Conservation (phyloP, 192 early-diverging fungal genomes). For the Coemansia sp. region DNA sequence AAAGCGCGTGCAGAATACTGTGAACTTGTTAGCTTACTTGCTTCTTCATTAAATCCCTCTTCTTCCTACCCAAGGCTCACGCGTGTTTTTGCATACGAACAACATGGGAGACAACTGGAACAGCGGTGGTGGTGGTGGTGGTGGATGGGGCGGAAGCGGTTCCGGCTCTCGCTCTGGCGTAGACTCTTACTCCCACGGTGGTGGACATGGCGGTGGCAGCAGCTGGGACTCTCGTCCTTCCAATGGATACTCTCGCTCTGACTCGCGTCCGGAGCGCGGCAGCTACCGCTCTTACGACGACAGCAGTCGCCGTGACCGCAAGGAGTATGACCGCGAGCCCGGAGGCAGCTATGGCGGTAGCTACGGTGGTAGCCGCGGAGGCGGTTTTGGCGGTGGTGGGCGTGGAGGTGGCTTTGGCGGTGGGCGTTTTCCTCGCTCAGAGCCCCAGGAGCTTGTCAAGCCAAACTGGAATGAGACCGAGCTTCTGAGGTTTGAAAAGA, state of each 20-base stretch:
- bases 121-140: constrained; percentile 9
- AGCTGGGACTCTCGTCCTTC: constrained; percentile 28
- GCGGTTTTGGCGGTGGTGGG: constrained; percentile 13
- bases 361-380: constrained; percentile 18
- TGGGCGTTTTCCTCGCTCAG: constrained; percentile 31
- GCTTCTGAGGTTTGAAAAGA: constrained; percentile 90
- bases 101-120: constrained; percentile 34
- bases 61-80: constrained; percentile 8
- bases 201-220: constrained; percentile 9
- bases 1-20: neutral
- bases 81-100: neutral
- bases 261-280: constrained; percentile 51
- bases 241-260: constrained; percentile 20
- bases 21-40: neutral
- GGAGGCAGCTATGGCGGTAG: constrained; percentile 17
- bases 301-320: constrained; percentile 65
- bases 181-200: constrained; percentile 2
- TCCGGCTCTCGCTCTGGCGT: constrained; percentile 2
- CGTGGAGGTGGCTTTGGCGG: constrained; percentile 19
- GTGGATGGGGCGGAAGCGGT: constrained; percentile 2
- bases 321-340: constrained; percentile 52
- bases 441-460: constrained; percentile 49
- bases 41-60: constrained; percentile 6
- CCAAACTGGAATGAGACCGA: constrained; percentile 70
- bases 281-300: constrained; percentile 67